A percentile compares a stretch with the other conserved stretches of the same genome.
Evolutionary conservation across 768 basidiomycete genomes (phyloP).

Genomic region (Termitomyces sp.): DNA sequence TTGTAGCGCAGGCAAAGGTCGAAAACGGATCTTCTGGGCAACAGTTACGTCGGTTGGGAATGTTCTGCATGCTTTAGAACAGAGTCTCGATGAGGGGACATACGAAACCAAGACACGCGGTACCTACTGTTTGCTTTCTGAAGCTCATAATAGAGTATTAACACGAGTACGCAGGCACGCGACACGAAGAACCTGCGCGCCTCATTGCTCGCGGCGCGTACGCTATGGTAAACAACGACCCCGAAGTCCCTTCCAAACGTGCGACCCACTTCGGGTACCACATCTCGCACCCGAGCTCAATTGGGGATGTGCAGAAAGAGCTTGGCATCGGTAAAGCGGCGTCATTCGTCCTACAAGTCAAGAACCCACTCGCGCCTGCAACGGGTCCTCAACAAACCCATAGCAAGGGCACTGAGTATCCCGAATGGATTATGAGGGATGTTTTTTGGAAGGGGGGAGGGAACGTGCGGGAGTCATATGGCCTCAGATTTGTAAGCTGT

Average conservation of each 20-base stretch:
- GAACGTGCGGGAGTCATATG: conserved; percentile 29
- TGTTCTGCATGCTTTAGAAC: conserved; percentile 40
- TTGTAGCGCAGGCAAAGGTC: conserved; percentile 8
- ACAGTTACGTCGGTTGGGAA: conserved; percentile 44
- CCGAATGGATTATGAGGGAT: conserved; percentile 36
- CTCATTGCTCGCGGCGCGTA: conserved; percentile 56
- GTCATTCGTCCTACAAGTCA: conserved; percentile 41
- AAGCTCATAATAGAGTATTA: background rate
- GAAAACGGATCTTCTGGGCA: conserved; percentile 50
- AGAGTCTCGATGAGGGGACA: conserved; percentile 40
- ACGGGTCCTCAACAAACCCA: conserved; percentile 25
- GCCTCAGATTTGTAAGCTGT: conserved; percentile 46
- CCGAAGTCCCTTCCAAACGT: conserved; percentile 35
- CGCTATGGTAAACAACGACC: conserved; percentile 47
- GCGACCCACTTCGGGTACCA: conserved; percentile 54
- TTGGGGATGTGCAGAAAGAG: conserved; percentile 50
- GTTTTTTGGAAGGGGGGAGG: conserved; percentile 40
- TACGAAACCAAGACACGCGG: conserved; percentile 63
- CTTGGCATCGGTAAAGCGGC: conserved; percentile 49
- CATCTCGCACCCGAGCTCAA: conserved; percentile 47
- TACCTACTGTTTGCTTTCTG: conserved; percentile 11
- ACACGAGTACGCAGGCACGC: conserved; percentile 27
- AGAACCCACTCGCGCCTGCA: conserved; percentile 43
- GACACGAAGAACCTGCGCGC: conserved; percentile 46
- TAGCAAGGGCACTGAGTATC: conserved; percentile 35